Conservation (phyloP, 768 basidiomycete genomes). For the Xerocomus brunneocitrinus region DNA sequence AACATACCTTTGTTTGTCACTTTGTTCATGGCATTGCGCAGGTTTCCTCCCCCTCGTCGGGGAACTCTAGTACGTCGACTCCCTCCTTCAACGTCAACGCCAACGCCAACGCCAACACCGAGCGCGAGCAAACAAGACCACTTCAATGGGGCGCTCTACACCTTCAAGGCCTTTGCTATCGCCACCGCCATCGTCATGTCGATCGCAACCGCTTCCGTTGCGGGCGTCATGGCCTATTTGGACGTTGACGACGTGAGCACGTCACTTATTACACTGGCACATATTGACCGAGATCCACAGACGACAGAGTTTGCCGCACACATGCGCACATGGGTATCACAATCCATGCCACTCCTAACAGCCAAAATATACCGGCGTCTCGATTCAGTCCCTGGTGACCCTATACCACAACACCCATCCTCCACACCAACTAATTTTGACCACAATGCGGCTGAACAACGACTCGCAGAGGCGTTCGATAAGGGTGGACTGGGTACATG, state of each 20-base stretch:
- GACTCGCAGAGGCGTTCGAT: conserved; percentile 54
- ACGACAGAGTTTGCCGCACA: conserved; percentile 54
- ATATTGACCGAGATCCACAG: conserved; percentile 26
- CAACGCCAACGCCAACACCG: neutral
- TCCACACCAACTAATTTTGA: conserved; percentile 7
- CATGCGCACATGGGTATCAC: conserved; percentile 49
- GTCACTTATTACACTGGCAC: neutral
- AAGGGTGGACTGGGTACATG: conserved; percentile 54
- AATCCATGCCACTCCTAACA: conserved; percentile 46
- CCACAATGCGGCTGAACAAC: conserved; percentile 43
- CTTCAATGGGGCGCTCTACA: conserved; percentile 50
- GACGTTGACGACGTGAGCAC: conserved; percentile 49
- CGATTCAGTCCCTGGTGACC: conserved; percentile 9
- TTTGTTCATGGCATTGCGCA: neutral
- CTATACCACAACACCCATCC: neutral
- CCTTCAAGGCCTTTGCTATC: conserved; percentile 59
- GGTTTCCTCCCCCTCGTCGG: neutral
- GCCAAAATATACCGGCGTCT: conserved; percentile 49
- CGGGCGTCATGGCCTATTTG: conserved; percentile 47
- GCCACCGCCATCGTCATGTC: conserved; percentile 57
- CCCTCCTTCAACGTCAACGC: neutral
- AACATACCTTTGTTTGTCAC: neutral
- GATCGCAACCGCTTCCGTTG: conserved; percentile 42
- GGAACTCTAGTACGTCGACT: neutral
- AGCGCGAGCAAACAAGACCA: conserved; percentile 21